phyloP scores from a whole-genome alignment of 306 rosid genomes.

The Medicago arabica region DNA sequence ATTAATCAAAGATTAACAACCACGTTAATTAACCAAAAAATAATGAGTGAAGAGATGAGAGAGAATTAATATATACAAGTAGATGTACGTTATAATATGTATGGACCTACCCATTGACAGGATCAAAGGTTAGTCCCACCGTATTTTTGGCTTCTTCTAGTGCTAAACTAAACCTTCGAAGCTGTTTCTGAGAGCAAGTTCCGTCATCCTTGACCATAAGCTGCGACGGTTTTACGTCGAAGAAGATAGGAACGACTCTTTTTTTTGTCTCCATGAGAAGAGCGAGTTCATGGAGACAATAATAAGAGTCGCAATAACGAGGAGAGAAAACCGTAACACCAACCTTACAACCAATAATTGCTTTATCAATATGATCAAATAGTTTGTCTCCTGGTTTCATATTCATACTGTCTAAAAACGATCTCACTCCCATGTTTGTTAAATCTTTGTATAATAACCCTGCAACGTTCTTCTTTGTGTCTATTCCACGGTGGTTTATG shows the following conservation, averaged over 20 bases:
- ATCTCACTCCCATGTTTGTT: conserved; percentile 43
- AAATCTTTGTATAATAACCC: conserved; percentile 67
- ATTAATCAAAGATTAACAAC: not conserved
- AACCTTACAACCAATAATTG: conserved; percentile 57
- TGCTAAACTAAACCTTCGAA: conserved; percentile 60
- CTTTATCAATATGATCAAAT: conserved; percentile 62
- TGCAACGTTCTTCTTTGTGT: conserved; percentile 73
- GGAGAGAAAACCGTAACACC: conserved; percentile 90
- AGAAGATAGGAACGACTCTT: conserved; percentile 75
- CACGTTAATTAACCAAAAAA: not conserved
- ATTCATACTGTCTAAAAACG: conserved; percentile 75
- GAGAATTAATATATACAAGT: not conserved
- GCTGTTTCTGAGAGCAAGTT: conserved; percentile 47
- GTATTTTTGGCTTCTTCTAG: conserved; percentile 81
- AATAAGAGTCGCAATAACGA: conserved; percentile 71
- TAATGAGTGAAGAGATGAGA: not conserved
- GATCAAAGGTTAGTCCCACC: conserved; percentile 82
- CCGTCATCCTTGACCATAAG: conserved; percentile 60
- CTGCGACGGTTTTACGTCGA: conserved; percentile 77
- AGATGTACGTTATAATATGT: not conserved
- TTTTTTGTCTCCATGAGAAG: conserved; percentile 69
- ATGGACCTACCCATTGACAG: conserved; percentile 55
- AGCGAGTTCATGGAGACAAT: conserved; percentile 85
- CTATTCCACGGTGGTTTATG: conserved; percentile 86
- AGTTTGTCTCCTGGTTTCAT: conserved; percentile 88